Conservation (phyloP, 768 basidiomycete genomes). For the Suillus placidus region DNA sequence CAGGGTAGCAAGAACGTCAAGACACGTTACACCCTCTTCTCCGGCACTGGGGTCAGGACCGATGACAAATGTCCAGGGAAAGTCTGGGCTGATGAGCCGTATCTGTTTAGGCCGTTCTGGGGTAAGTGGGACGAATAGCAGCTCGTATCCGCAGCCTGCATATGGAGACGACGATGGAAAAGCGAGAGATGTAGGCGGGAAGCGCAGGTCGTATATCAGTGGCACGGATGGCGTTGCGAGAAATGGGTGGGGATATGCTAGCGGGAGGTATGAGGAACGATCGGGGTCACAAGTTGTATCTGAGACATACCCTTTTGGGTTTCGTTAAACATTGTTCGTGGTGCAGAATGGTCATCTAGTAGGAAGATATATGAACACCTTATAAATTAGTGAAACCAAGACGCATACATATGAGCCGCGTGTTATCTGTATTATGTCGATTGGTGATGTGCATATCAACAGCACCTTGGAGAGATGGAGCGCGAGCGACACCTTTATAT, state of each 20-base stretch:
- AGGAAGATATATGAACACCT: neutral
- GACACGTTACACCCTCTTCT: constrained; percentile 3
- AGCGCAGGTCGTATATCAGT: constrained; percentile 8
- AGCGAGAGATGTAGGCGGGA: neutral
- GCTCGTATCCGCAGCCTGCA: neutral
- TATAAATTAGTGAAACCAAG: neutral
- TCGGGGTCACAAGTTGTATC: neutral
- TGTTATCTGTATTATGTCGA: neutral
- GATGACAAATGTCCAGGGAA: constrained; percentile 13
- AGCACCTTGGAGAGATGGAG: neutral
- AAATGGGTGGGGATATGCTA: neutral
- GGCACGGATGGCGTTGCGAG: constrained; percentile 1
- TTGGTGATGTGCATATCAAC: neutral
- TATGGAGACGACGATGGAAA: constrained; percentile 7
- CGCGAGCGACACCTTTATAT: neutral
- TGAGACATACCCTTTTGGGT: neutral
- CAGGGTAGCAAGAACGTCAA: constrained; percentile 10
- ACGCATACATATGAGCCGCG: neutral
- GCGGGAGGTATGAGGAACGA: neutral
- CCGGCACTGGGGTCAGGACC: neutral
- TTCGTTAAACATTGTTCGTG: neutral
- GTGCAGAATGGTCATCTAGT: neutral
- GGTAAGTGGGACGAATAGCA: constrained; percentile 2
- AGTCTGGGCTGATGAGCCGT: constrained; percentile 12
- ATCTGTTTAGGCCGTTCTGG: constrained; percentile 1